These are phyloP conservation scores for Tetrapisispora pingtungensis DNA, from an alignment of 805 yeast species.

Conservation along the genomic window DNA sequence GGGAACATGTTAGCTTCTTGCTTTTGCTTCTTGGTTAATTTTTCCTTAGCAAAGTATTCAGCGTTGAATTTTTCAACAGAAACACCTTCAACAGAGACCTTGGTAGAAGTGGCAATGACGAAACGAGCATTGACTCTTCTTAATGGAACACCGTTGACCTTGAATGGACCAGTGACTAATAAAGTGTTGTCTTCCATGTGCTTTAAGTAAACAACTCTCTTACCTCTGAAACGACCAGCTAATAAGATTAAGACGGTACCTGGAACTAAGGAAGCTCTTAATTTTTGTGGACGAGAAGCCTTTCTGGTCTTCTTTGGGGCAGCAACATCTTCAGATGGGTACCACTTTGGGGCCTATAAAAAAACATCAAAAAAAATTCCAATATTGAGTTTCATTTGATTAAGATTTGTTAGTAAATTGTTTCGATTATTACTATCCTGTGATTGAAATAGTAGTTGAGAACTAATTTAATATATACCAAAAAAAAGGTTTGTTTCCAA, in stretches of 20 bases:
- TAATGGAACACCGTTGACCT: slow-evolving; percentile 98
- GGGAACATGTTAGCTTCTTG: slow-evolving; percentile 90
- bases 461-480: no score
- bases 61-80: slow-evolving; percentile 86
- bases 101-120: slow-evolving; percentile 97
- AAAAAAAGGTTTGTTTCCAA: no score
- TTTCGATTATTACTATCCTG: no score
- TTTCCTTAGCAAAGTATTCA: slow-evolving; percentile 94
- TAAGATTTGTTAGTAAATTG: not conserved
- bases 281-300: slow-evolving; percentile 84
- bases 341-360: slow-evolving; percentile 75
- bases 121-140: slow-evolving; percentile 98
- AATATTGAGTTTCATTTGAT: no score
- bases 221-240: slow-evolving; percentile 99
- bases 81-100: slow-evolving; percentile 67
- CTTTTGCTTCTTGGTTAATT: slow-evolving; percentile 69
- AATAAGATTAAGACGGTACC: slow-evolving; percentile 95
- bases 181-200: slow-evolving; percentile 95
- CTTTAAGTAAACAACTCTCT: slow-evolving; percentile 98
- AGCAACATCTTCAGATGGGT: slow-evolving; percentile 84
- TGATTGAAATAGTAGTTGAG: no score
- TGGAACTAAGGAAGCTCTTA: slow-evolving; percentile 93
- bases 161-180: slow-evolving; percentile 97
- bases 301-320: slow-evolving; percentile 85
- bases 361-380: no score